Evolutionary conservation across 2,329 filamentous ascomycete genomes (phyloP).

Genomic region (Clonostachys solani): DNA sequence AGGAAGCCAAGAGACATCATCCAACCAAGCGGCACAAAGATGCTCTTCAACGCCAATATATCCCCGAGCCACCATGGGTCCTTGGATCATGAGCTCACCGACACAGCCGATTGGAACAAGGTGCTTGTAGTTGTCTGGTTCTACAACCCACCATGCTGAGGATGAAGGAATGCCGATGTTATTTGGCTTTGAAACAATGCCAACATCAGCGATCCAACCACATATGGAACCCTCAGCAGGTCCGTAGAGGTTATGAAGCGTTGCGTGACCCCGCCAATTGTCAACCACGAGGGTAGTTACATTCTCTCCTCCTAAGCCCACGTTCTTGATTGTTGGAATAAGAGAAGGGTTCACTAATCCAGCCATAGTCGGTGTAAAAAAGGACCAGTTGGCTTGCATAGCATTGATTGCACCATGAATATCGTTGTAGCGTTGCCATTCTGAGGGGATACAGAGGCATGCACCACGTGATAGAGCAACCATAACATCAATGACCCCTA

Average conservation of each 20-base stretch:
- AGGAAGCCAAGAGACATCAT: slow-evolving; percentile 1
- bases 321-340: slow-evolving; percentile 1
- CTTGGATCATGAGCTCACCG: slow-evolving; percentile 15
- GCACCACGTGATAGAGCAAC: slow-evolving; percentile 46
- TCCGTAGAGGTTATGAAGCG: slow-evolving; percentile 2
- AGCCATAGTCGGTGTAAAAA: neutral
- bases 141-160: slow-evolving; percentile 10
- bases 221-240: neutral
- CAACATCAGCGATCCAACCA: neutral
- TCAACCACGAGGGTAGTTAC: slow-evolving; percentile 4
- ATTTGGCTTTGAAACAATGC: neutral
- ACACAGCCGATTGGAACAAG: slow-evolving; percentile 12
- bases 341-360: neutral
- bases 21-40: slow-evolving; percentile 7
- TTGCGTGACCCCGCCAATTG: slow-evolving; percentile 6
- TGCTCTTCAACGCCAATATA: slow-evolving; percentile 11
- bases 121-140: slow-evolving; percentile 8
- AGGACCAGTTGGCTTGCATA: neutral
- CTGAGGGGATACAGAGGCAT: slow-evolving; percentile 49
- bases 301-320: slow-evolving; percentile 9
- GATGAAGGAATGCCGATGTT: slow-evolving; percentile 1
- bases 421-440: slow-evolving; percentile 46
- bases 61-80: slow-evolving; percentile 8
- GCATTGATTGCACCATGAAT: slow-evolving; percentile 11
- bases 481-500: slow-evolving; percentile 48